Evolutionary conservation across 805 yeast species (phyloP).

Genomic region (Teunomyces barrocoloradensis): DNA sequence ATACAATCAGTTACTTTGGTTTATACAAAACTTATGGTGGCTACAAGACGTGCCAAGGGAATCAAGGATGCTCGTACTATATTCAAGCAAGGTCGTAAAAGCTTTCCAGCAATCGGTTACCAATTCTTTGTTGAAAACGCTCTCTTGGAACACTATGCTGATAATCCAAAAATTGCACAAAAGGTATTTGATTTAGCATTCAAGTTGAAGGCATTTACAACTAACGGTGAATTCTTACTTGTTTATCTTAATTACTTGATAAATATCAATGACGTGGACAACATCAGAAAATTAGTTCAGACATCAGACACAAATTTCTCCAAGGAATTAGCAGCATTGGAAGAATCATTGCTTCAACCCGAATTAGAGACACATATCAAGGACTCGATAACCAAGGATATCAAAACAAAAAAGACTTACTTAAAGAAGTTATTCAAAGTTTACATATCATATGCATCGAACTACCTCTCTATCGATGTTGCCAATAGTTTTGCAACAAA

Average conservation of each 20-base stretch:
- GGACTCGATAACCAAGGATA: conserved; percentile 15
- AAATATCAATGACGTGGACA: conserved; percentile 62
- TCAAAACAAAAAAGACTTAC: conserved; percentile 22
- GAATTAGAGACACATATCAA: conserved; percentile 50
- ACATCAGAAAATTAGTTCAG: conserved; percentile 82
- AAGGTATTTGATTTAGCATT: conserved; percentile 75
- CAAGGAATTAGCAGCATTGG: conserved; percentile 27
- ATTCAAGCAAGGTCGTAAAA: conserved; percentile 67
- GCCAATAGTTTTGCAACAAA: conserved; percentile 65
- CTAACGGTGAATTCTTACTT: conserved; percentile 58
- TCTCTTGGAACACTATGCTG: conserved; percentile 68
- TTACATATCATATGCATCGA: conserved; percentile 67
- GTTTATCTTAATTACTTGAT: conserved; percentile 74
- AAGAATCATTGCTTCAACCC: conserved; percentile 20
- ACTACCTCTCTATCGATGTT: conserved; percentile 66
- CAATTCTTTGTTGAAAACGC: conserved; percentile 84
- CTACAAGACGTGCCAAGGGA: conserved; percentile 66
- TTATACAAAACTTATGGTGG: conserved; percentile 67
- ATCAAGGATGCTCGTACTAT: conserved; percentile 69
- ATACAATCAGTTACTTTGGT: conserved; percentile 54
- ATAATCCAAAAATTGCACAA: conserved; percentile 64
- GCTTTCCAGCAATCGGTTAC: conserved; percentile 56
- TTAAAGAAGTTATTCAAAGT: conserved; percentile 34
- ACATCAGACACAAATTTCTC: conserved; percentile 59
- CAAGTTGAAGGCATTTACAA: conserved; percentile 49